These are phyloP conservation scores for Solanum commersonii DNA, from an alignment of 257 asterid species.

Conservation along the genomic window DNA sequence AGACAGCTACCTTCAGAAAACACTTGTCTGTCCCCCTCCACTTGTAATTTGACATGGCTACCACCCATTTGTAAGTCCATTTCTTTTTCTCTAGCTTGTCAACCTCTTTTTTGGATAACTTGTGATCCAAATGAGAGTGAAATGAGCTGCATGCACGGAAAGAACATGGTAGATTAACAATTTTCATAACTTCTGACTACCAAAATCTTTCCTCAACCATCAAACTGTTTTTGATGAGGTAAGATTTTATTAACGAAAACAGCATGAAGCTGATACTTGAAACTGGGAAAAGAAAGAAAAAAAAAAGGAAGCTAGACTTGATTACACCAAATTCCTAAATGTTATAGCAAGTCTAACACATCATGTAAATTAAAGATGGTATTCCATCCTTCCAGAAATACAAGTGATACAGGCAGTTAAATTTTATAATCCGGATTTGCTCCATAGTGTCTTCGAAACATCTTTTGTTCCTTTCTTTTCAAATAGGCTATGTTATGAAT, in stretches of 20 bases:
- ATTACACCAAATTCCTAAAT: neutral
- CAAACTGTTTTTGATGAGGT: neutral
- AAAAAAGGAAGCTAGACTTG: neutral
- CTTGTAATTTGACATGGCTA: slow-evolving; percentile 44
- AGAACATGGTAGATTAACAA: neutral
- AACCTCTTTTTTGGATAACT: slow-evolving; percentile 40
- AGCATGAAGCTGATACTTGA: neutral
- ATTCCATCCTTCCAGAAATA: neutral
- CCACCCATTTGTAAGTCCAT: slow-evolving; percentile 74
- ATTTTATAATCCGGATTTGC: neutral
- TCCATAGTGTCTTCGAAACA: neutral
- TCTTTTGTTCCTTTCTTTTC: neutral
- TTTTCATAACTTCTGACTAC: neutral
- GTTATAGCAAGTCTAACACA: neutral
- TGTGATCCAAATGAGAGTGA: slow-evolving; percentile 52
- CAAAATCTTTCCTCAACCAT: neutral
- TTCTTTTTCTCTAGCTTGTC: slow-evolving; percentile 36
- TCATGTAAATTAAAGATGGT: neutral
- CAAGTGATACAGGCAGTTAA: neutral
- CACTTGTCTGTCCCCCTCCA: slow-evolving; percentile 88
- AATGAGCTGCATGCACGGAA: slow-evolving; percentile 46
- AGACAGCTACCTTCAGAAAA: slow-evolving; percentile 46
- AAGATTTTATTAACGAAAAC: neutral
- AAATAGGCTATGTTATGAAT: neutral
- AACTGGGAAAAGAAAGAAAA: neutral